These are phyloP conservation scores for Fusarium sp. DNA, from an alignment of 2,329 filamentous ascomycete genomes.

Conservation along the genomic window DNA sequence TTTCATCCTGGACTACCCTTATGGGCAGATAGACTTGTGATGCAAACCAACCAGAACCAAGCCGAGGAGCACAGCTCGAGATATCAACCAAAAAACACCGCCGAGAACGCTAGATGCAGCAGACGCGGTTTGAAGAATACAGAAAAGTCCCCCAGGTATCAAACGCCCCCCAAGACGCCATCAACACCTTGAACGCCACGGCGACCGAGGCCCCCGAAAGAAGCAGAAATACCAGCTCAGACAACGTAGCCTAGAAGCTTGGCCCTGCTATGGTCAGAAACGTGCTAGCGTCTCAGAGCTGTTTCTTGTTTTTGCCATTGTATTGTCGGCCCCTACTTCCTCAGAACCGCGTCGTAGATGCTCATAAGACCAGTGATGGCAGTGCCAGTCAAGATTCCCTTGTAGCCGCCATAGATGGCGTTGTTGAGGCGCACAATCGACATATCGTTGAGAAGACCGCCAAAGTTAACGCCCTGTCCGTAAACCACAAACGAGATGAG, in stretches of 20 bases:
- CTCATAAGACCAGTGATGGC: constrained; percentile 76
- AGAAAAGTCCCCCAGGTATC: constrained; percentile 45
- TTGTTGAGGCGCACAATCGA: constrained; percentile 73
- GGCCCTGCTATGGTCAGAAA: constrained; percentile 3
- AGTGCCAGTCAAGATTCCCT: constrained; percentile 75
- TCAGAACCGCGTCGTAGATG: constrained; percentile 82
- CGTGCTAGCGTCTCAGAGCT: constrained; percentile 4
- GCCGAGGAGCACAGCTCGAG: background rate
- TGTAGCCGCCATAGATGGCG: constrained; percentile 78
- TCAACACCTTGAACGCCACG: constrained; percentile 49
- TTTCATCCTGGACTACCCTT: background rate
- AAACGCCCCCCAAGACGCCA: constrained; percentile 47
- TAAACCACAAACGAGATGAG: constrained; percentile 86
- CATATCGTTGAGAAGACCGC: constrained; percentile 69
- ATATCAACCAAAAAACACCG: background rate
- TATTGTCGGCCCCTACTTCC: constrained; percentile 63
- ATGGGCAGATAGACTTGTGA: background rate
- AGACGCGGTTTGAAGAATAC: constrained; percentile 21
- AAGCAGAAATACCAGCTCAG: constrained; percentile 25
- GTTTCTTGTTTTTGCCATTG: constrained; percentile 2
- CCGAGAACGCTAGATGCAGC: constrained; percentile 9
- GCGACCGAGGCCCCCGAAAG: constrained; percentile 28
- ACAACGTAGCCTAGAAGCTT: constrained; percentile 7
- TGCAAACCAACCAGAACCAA: background rate
- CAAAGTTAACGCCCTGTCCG: constrained; percentile 72